phyloP scores from a whole-genome alignment of 768 basidiomycete genomes.

The Trametes cubensis region DNA sequence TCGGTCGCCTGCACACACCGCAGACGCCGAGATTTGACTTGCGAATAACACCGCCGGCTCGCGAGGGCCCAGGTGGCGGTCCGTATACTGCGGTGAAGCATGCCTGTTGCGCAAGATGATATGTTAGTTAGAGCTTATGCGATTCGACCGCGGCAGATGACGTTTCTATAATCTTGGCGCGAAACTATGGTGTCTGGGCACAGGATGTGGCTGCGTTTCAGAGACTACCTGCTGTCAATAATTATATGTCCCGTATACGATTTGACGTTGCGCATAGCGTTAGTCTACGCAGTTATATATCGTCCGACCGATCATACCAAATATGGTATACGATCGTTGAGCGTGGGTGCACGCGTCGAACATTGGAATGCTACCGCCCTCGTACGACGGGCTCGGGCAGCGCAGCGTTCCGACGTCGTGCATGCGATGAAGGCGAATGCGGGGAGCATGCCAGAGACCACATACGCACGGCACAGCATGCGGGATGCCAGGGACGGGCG shows the following conservation, averaged over 20 bases:
- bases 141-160: neutral
- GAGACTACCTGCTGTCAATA: neutral
- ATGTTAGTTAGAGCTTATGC: constrained; percentile 5
- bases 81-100: constrained; percentile 98
- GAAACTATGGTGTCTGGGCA: too few species aligned
- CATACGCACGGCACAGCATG: constrained; percentile 5
- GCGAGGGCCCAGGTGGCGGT: constrained; percentile 66
- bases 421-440: neutral
- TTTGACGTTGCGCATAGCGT: neutral
- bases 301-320: neutral
- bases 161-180: too few species aligned
- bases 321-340: constrained; percentile 4
- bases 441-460: constrained; percentile 6
- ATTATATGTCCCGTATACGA: neutral
- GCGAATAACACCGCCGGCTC: constrained; percentile 49
- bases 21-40: constrained; percentile 86
- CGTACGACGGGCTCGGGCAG: neutral
- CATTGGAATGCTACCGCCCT: neutral
- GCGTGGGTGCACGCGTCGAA: constrained; percentile 4
- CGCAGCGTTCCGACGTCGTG: neutral
- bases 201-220: too few species aligned
- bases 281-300: neutral
- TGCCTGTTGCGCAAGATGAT: constrained; percentile 53
- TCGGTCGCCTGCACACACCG: constrained; percentile 93
- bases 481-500: constrained; percentile 1